These are phyloP conservation scores for Colletotrichum lentis DNA, from an alignment of 2,329 filamentous ascomycete genomes.

Conservation along the genomic window DNA sequence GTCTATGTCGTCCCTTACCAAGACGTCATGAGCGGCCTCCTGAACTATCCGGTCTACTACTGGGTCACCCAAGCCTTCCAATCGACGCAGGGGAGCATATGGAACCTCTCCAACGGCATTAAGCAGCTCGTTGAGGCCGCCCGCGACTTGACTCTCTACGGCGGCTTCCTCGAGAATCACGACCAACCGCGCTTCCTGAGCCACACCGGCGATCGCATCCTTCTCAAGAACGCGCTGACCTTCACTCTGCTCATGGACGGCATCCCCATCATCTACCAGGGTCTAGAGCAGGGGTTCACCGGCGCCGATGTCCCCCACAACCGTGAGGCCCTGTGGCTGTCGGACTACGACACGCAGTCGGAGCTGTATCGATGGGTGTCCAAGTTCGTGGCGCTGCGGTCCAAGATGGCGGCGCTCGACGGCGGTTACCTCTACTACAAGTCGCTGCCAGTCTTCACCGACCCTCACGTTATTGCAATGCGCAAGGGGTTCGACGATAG, in stretches of 20 bases:
- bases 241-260: constrained; percentile 69
- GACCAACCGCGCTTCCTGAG: constrained; percentile 64
- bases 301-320: constrained; percentile 58
- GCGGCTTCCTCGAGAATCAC: constrained; percentile 66
- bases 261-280: constrained; percentile 71
- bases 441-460: constrained; percentile 18
- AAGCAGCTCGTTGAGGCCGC: constrained; percentile 19
- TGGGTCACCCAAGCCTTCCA: constrained; percentile 50
- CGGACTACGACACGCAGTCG: constrained; percentile 55
- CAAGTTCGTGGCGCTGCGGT: constrained; percentile 28
- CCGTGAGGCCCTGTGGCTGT: constrained; percentile 68
- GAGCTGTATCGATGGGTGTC: constrained; percentile 54
- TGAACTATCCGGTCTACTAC: constrained; percentile 67
- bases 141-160: constrained; percentile 32
- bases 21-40: constrained; percentile 62
- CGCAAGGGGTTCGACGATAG: constrained; percentile 31
- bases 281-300: constrained; percentile 68
- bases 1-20: constrained; percentile 62
- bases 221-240: constrained; percentile 68
- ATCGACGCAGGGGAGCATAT: constrained; percentile 44
- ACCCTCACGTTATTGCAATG: constrained; percentile 29
- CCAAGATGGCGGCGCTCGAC: constrained; percentile 25
- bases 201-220: constrained; percentile 60
- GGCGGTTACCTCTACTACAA: constrained; percentile 33
- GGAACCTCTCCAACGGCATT: constrained; percentile 48